A percentile compares a stretch with the other conserved stretches of the same genome.
Conservation (phyloP, 1,284 basidiomycete species). For the Abortiporus biennis region DNA sequence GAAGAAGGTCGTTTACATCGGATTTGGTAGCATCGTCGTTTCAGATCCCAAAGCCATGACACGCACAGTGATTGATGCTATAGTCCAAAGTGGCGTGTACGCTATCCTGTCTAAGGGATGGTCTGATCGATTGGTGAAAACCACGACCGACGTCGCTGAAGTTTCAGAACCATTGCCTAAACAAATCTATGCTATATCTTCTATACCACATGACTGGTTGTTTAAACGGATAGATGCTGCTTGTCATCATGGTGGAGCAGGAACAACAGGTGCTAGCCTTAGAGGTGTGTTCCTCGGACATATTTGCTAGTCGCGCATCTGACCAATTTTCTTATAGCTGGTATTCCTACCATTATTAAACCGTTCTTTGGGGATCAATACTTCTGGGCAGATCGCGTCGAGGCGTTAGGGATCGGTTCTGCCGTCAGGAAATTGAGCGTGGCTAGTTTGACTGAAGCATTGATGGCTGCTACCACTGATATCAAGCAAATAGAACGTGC, state of each 20-base stretch:
- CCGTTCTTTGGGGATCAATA: conserved; percentile 98
- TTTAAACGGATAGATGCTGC: conserved; percentile 93
- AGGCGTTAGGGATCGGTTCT: conserved; percentile 86
- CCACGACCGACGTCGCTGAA: conserved; percentile 46
- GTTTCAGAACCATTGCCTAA: conserved; percentile 66
- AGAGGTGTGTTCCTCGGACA: conserved; percentile 50
- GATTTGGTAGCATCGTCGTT: conserved; percentile 98
- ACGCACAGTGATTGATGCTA: conserved; percentile 83
- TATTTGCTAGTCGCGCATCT: conserved; percentile 8
- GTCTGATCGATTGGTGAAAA: conserved; percentile 85
- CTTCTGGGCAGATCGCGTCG: conserved; percentile 95
- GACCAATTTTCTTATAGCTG: conserved; percentile 45
- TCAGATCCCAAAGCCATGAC: conserved; percentile 93
- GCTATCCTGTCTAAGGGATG: conserved; percentile 97
- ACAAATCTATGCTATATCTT: conserved; percentile 79
- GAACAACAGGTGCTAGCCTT: conserved; percentile 91
- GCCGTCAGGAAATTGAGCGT: conserved; percentile 83
- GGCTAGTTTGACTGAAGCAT: conserved; percentile 70
- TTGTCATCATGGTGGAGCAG: conserved; percentile 96
- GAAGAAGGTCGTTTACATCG: conserved; percentile 96
- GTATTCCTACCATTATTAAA: conserved; percentile 92
- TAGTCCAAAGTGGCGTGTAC: conserved; percentile 78
- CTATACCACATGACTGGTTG: conserved; percentile 96
- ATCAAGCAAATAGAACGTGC: conserved; percentile 84
- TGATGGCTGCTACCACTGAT: conserved; percentile 80